phyloP scores from a whole-genome alignment of 176 grass and related monocot species.

The Carex cristatella region DNA sequence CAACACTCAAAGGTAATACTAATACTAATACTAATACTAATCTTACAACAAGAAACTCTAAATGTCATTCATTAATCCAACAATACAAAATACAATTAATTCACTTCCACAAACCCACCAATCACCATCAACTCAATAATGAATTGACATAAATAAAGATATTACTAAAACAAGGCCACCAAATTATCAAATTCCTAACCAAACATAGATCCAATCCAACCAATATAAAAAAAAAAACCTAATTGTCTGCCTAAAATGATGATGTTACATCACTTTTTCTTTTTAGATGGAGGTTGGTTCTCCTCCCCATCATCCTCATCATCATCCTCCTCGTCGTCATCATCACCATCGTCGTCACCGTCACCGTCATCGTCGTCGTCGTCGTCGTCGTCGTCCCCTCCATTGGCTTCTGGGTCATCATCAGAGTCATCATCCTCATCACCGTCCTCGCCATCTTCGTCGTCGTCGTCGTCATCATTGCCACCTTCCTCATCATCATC shows the following conservation, averaged over 20 bases:
- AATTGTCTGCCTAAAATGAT: neutral
- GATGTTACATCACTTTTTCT: slow-evolving; percentile 62
- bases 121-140: neutral
- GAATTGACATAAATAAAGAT: slow-evolving; percentile 24
- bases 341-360: slow-evolving; percentile 50
- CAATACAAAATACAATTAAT: neutral
- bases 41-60: slow-evolving; percentile 3
- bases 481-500: slow-evolving; percentile 37
- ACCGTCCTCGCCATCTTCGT: slow-evolving; percentile 45
- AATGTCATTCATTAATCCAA: neutral
- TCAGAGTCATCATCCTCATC: slow-evolving; percentile 42
- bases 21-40: neutral
- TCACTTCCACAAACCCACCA: neutral
- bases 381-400: slow-evolving; percentile 25
- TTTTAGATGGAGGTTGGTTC: slow-evolving; percentile 67
- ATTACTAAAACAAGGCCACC: slow-evolving; percentile 21
- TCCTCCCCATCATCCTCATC: slow-evolving; percentile 53
- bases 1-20: too few relatives aligned
- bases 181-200: slow-evolving; percentile 21
- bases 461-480: slow-evolving; percentile 42
- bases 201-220: slow-evolving; percentile 42
- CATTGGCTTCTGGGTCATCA: neutral
- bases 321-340: slow-evolving; percentile 35
- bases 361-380: slow-evolving; percentile 41
- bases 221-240: slow-evolving; percentile 22